Base-by-base conservation (phyloP, 306 rosid species). In the Abrus pulchellus region DNA sequence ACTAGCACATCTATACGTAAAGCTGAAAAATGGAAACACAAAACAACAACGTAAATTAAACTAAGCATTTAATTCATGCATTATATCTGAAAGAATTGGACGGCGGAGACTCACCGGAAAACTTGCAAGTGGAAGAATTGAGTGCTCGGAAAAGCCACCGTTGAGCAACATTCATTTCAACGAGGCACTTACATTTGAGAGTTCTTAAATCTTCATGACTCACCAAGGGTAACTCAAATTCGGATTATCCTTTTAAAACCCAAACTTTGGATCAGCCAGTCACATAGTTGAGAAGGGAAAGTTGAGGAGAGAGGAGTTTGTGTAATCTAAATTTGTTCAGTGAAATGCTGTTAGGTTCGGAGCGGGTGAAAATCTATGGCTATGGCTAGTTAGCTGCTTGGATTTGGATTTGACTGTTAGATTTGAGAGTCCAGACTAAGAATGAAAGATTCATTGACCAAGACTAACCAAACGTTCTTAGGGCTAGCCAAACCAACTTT, bases 371-470 rank as follows among this genome's bases (percentile, higher is more conserved):
- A 41, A 74, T 44, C 60, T 47, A 62, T 47, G 45, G 69, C 33
- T 59, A 74, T 32, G 79, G 57, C 69, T 43, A 59, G 65, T 44
- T 44, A 9, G 69, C 7, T 74, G 69, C 65, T 60, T 60, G 48
- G 36, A n/a, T 68, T 43, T 38, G 40, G 61, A 78, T 68, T 78
- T 78, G 82, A 78, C 76, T 63, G 82, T 78, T 68, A 78, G 82
- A 78, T 78, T 52, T 12, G 68, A 56, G 43, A 9, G 10, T 75
- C 68, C 68, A 57, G 55, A 75, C 61, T n/a, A 75, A 7, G 70
- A 75, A 62, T 61, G 80, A 60, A 14, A 50, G 61, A 75, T 75
- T 75, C 80, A 47, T 52, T 14, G 71, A 61, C 71, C 61, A 60
- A 30, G 5, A 61, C 61, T 27, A 61, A 75, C 71, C 79, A 75